These are phyloP conservation scores for Ambispora gerdemannii DNA, from an alignment of 192 early-diverging fungal species.

Conservation along the genomic window DNA sequence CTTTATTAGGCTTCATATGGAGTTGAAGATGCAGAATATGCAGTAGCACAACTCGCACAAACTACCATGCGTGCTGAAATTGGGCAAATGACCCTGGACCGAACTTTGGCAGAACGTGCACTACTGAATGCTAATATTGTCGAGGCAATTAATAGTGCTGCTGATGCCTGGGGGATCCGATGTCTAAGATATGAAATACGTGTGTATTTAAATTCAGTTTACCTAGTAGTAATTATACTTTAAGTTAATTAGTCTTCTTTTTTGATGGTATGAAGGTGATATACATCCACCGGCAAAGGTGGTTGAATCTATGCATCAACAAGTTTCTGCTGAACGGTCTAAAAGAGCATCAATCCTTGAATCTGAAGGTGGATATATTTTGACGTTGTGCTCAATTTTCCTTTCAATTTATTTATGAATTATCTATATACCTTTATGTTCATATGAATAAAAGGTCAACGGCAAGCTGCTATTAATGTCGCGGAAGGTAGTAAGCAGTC, in stretches of 20 bases:
- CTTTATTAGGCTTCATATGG: slow-evolving; percentile 77
- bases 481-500: slow-evolving; percentile 93
- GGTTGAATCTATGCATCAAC: slow-evolving; percentile 95
- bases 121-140: slow-evolving; percentile 93
- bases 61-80: slow-evolving; percentile 99
- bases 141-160: slow-evolving; percentile 88
- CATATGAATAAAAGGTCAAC: slow-evolving; percentile 43
- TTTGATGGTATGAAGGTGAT: slow-evolving; percentile 49
- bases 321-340: slow-evolving; percentile 92
- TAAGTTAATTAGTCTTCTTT: not conserved
- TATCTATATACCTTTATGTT: too few species aligned
- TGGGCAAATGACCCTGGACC: slow-evolving; percentile 95
- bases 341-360: slow-evolving; percentile 95
- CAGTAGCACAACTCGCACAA: slow-evolving; percentile 95
- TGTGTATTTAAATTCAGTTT: slow-evolving; percentile 23
- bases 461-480: slow-evolving; percentile 95
- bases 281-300: slow-evolving; percentile 95
- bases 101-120: slow-evolving; percentile 90
- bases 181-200: slow-evolving; percentile 95
- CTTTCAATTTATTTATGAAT: too few species aligned
- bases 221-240: not conserved
- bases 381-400: too few species aligned
- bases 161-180: slow-evolving; percentile 93
- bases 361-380: slow-evolving; percentile 54
- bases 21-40: slow-evolving; percentile 92